These are phyloP conservation scores for Massariosphaeria phaeospora DNA, from an alignment of 495 filamentous ascomycete species.

Conservation along the genomic window DNA sequence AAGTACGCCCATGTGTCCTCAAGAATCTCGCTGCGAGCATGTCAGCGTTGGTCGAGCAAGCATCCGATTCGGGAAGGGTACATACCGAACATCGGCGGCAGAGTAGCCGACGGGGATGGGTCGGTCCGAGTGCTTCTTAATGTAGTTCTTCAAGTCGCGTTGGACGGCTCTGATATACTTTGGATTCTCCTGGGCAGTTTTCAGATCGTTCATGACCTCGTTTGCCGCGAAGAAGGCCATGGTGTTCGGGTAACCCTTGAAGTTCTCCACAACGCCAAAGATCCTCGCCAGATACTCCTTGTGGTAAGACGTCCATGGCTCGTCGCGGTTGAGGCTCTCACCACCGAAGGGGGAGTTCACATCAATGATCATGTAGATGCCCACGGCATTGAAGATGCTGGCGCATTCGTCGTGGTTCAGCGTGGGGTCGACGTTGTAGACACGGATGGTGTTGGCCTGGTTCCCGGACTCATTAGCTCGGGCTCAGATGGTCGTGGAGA, in stretches of 20 bases:
- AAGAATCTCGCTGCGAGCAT: constrained; percentile 63
- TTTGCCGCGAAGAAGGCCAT: constrained; percentile 92
- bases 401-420: constrained; percentile 85
- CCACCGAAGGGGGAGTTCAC: constrained; percentile 86
- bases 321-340: constrained; percentile 65
- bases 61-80: no score
- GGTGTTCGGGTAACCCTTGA: constrained; percentile 88
- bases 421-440: constrained; percentile 84
- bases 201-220: constrained; percentile 77
- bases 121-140: constrained; percentile 62
- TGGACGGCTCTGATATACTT: constrained; percentile 68
- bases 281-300: constrained; percentile 71
- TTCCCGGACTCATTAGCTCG: constrained; percentile 36
- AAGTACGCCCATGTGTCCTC: constrained; percentile 79
- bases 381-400: constrained; percentile 83
- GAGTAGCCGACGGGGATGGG: constrained; percentile 84
- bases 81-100: constrained; percentile 92
- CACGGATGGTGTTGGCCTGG: constrained; percentile 75
- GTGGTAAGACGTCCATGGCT: constrained; percentile 68
- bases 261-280: constrained; percentile 87
- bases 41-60: no score
- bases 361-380: constrained; percentile 72
- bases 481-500: constrained; percentile 19
- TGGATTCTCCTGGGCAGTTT: constrained; percentile 53
- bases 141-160: constrained; percentile 84